These are phyloP conservation scores for Ogataea thermomethanolica DNA, from an alignment of 805 yeast genomes.

Conservation along the genomic window DNA sequence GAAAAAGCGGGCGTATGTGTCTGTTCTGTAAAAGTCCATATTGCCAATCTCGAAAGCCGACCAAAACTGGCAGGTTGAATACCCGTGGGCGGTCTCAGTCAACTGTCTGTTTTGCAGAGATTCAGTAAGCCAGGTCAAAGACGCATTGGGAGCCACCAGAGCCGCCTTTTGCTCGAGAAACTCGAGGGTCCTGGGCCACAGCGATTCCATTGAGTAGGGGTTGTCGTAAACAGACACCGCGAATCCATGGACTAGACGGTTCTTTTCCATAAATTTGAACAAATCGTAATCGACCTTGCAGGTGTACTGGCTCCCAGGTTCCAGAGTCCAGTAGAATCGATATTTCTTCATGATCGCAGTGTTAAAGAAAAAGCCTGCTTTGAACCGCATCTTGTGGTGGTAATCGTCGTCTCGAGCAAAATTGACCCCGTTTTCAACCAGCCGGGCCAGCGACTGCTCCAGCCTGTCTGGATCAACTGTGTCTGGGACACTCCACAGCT, in stretches of 20 bases:
- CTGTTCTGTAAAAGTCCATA: conserved; percentile 67
- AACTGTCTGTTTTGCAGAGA: conserved; percentile 57
- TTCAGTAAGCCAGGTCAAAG: conserved; percentile 70
- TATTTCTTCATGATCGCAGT: conserved; percentile 61
- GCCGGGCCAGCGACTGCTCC: conserved; percentile 13
- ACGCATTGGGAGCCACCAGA: conserved; percentile 53
- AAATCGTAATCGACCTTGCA: conserved; percentile 79
- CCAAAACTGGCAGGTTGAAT: conserved; percentile 87
- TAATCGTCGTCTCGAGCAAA: conserved; percentile 74
- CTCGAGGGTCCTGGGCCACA: conserved; percentile 70
- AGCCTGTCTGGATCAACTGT: conserved; percentile 42
- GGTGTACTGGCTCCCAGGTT: conserved; percentile 69
- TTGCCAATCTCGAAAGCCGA: conserved; percentile 78
- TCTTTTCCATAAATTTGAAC: conserved; percentile 78
- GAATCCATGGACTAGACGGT: conserved; percentile 68
- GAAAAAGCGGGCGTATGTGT: conserved; percentile 63
- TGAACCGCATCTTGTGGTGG: conserved; percentile 87
- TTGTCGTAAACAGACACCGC: conserved; percentile 68
- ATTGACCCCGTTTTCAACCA: conserved; percentile 46
- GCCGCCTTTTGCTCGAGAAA: conserved; percentile 60
- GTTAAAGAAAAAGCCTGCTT: conserved; percentile 78
- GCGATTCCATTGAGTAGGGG: conserved; percentile 61
- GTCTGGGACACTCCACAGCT: conserved; percentile 58
- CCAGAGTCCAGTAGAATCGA: conserved; percentile 92
- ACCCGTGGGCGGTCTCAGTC: conserved; percentile 42